These are phyloP conservation scores for Mycena albidolilacea DNA, from an alignment of 768 basidiomycete genomes.

Conservation along the genomic window DNA sequence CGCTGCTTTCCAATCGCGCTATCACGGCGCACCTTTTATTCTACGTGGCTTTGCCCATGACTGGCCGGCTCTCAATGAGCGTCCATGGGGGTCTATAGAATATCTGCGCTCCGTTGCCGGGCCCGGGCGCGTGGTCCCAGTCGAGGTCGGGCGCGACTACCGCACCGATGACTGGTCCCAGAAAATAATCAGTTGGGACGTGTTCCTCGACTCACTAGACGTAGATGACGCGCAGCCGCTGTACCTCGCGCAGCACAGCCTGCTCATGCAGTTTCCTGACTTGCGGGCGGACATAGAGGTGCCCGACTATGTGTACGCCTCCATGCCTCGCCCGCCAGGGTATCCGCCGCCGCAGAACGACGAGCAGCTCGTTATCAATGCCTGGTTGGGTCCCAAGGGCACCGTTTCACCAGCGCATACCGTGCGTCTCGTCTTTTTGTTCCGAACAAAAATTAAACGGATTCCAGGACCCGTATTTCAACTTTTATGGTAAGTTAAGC, in stretches of 20 bases:
- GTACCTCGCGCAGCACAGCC: conserved; percentile 94
- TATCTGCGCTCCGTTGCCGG: conserved; percentile 85
- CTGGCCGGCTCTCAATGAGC: conserved; percentile 86
- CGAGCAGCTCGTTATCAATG: conserved; percentile 78
- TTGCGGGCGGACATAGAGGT: conserved; percentile 81
- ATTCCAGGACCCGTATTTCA: conserved; percentile 91
- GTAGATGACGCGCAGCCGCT: conserved; percentile 56
- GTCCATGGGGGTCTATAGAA: conserved; percentile 76
- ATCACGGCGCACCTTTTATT: conserved; percentile 77
- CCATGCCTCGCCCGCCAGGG: conserved; percentile 60
- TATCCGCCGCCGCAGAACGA: conserved; percentile 79
- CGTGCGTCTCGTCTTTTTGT: conserved; percentile 52
- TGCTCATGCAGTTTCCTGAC: conserved; percentile 87
- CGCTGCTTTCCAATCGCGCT: conserved; percentile 62
- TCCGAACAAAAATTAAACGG: conserved; percentile 21
- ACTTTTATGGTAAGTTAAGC: conserved; percentile 79
- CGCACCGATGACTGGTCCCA: conserved; percentile 87
- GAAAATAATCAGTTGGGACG: conserved; percentile 81
- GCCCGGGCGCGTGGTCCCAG: conserved; percentile 87
- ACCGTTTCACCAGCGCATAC: conserved; percentile 94
- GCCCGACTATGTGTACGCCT: conserved; percentile 93
- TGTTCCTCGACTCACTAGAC: conserved; percentile 71
- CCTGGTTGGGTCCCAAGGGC: conserved; percentile 86
- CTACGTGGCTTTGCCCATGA: conserved; percentile 70
- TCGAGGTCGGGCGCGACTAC: conserved; percentile 92